Conservation (phyloP, 768 basidiomycete genomes). For the Auricularia cornea region DNA sequence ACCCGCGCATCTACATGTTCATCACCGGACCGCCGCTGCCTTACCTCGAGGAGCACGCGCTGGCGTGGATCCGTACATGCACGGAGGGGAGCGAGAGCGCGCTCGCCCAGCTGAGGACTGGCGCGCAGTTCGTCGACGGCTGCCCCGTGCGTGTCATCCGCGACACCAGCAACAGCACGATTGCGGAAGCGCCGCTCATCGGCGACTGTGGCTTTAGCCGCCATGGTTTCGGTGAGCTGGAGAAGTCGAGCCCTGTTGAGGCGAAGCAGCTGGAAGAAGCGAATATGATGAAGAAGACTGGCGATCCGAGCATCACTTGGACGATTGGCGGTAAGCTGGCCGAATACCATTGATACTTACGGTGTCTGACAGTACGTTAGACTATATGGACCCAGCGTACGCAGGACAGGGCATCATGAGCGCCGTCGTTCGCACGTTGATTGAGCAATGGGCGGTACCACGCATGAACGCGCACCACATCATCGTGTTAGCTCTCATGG, state of each 20-base stretch:
- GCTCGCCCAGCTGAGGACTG: slow-evolving; percentile 19
- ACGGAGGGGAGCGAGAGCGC: slow-evolving; percentile 21
- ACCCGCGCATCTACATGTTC: slow-evolving; percentile 37
- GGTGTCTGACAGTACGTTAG: slow-evolving; percentile 23
- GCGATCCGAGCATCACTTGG: slow-evolving; percentile 53
- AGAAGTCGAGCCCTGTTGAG: slow-evolving; percentile 25
- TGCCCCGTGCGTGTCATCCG: neutral
- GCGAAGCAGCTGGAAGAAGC: slow-evolving; percentile 17
- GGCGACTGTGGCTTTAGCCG: slow-evolving; percentile 23
- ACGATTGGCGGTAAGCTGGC: slow-evolving; percentile 45
- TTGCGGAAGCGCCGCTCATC: neutral
- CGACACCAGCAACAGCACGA: neutral
- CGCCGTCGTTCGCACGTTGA: slow-evolving; percentile 43
- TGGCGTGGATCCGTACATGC: slow-evolving; percentile 24
- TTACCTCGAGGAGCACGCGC: slow-evolving; percentile 37
- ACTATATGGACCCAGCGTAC: slow-evolving; percentile 50
- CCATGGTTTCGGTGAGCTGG: slow-evolving; percentile 23
- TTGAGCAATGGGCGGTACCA: slow-evolving; percentile 55
- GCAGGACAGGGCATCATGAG: slow-evolving; percentile 69
- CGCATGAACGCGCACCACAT: slow-evolving; percentile 50
- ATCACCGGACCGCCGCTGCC: slow-evolving; percentile 44
- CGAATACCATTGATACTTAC: neutral
- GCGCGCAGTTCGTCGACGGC: neutral
- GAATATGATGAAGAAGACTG: slow-evolving; percentile 34
- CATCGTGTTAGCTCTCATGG: slow-evolving; percentile 35